These are phyloP conservation scores for Pezicula rhizophila DNA, from an alignment of 2,329 filamentous ascomycete species.

Conservation along the genomic window DNA sequence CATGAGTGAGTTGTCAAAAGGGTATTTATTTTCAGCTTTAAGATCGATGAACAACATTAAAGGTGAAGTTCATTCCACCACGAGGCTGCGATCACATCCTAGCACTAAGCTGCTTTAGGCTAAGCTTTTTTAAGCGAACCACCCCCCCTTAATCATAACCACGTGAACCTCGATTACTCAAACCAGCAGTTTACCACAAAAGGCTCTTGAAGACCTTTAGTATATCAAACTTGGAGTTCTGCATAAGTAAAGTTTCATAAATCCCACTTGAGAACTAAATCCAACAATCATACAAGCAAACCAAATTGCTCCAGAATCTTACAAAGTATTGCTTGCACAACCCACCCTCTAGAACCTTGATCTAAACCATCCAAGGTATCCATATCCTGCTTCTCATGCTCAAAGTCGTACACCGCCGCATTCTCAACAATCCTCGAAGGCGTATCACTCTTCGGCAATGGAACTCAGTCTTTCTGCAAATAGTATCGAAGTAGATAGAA, in stretches of 20 bases:
- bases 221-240: too few species aligned
- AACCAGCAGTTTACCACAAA: too few species aligned
- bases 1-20: too few species aligned
- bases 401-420: slow-evolving; percentile 54
- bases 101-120: too few species aligned
- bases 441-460: slow-evolving; percentile 60
- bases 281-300: background rate
- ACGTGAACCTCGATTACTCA: too few species aligned
- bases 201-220: too few species aligned
- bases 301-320: background rate
- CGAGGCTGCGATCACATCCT: too few species aligned
- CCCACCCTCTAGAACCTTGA: slow-evolving; percentile 36
- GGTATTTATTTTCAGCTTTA: too few species aligned
- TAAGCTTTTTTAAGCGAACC: too few species aligned
- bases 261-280: background rate
- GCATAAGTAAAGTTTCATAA: background rate
- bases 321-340: slow-evolving; percentile 20
- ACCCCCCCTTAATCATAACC: too few species aligned
- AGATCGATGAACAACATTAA: too few species aligned
- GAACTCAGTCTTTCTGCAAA: slow-evolving; percentile 64
- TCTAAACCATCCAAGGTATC: slow-evolving; percentile 43
- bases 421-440: slow-evolving; percentile 54
- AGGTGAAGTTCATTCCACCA: too few species aligned
- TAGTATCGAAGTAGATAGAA: slow-evolving; percentile 63
- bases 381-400: slow-evolving; percentile 53